A percentile compares a stretch with the other conserved stretches of the same genome.
Conservation (phyloP, 331 rosid genomes). For the Ulmus americana region DNA sequence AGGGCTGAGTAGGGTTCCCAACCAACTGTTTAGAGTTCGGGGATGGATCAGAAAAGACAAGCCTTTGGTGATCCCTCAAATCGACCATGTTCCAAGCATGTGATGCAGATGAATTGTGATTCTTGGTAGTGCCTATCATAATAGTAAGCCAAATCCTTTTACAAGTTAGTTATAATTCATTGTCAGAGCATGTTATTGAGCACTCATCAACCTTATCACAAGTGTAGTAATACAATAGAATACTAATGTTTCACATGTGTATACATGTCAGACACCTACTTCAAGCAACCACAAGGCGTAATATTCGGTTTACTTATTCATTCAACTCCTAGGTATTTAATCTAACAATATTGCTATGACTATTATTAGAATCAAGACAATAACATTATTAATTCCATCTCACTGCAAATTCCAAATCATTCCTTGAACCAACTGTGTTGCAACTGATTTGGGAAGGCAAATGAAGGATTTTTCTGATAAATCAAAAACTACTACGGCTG, state of each 20-base stretch:
- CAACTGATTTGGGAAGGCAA: not conserved
- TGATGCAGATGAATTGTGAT: not conserved
- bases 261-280: not conserved
- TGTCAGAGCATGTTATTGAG: not conserved
- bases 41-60: conserved; percentile 10
- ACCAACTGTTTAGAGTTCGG: conserved; percentile 7
- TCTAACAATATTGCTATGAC: not conserved
- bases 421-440: not conserved
- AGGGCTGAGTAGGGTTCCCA: not conserved
- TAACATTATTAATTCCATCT: not conserved
- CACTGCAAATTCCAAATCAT: not conserved
- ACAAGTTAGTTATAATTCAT: not conserved
- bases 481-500: not conserved
- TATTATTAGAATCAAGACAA: not conserved
- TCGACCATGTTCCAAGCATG: conserved; percentile 1
- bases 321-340: not conserved
- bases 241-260: not conserved
- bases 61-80: conserved; percentile 5
- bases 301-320: not conserved
- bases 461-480: not conserved
- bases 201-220: not conserved
- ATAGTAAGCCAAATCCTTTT: not conserved
- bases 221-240: too few relatives aligned
- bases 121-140: not conserved
- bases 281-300: not conserved